phyloP scores from a whole-genome alignment of 129 eudicot genomes.

The Dittrichia graveolens region DNA sequence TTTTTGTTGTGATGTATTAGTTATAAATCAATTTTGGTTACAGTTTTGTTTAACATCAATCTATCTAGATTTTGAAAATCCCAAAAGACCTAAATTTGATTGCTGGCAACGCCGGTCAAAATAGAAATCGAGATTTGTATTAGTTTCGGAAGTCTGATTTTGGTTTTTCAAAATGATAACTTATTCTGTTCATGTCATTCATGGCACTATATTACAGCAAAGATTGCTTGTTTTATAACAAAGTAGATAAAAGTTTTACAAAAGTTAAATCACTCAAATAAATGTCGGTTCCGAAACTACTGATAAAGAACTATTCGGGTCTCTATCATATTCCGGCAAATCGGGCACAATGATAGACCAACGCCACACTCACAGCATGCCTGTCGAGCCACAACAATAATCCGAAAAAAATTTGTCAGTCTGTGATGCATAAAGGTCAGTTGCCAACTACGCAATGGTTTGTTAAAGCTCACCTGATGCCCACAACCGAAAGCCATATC shows the following conservation, averaged over 20 bases:
- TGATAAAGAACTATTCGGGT: slow-evolving; percentile 52
- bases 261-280: not conserved
- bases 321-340: slow-evolving; percentile 49
- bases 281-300: not conserved
- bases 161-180: no score
- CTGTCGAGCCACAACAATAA: slow-evolving; percentile 29
- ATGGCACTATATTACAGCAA: no score
- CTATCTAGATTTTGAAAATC: slow-evolving; percentile 11
- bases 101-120: not conserved
- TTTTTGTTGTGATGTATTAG: slow-evolving; percentile 34
- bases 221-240: no score
- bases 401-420: not conserved
- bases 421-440: no score
- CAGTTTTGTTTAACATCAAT: not conserved
- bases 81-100: not conserved
- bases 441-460: not conserved
- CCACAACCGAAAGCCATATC: slow-evolving; percentile 82
- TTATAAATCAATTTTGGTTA: slow-evolving; percentile 39
- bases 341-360: slow-evolving; percentile 53
- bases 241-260: not conserved
- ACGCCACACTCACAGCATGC: slow-evolving; percentile 74
- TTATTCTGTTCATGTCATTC: no score
- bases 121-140: no score
- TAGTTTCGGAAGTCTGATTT: no score
- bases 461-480: slow-evolving; percentile 55